phyloP scores from a whole-genome alignment of 2,329 filamentous ascomycete genomes.

The Stemphylium lycopersici region DNA sequence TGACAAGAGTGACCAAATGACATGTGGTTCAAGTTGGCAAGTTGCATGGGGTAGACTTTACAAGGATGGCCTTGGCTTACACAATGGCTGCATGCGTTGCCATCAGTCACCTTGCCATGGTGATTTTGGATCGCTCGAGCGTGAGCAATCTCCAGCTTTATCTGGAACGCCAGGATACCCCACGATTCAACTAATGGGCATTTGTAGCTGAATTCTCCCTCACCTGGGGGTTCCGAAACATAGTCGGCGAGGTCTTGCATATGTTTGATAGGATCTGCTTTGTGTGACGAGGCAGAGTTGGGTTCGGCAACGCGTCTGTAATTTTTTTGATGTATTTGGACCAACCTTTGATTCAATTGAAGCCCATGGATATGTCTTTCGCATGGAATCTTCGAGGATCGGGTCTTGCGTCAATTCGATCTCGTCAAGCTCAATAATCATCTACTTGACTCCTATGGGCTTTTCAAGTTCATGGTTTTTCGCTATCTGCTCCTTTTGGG shows the following conservation, averaged over 20 bases:
- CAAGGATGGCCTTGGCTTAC: slow-evolving; percentile 6
- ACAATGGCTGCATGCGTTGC: slow-evolving; percentile 9
- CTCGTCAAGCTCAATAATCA: slow-evolving; percentile 14
- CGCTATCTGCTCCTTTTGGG: background rate
- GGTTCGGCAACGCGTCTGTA: background rate
- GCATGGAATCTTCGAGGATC: slow-evolving; percentile 1
- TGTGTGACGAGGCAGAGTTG: background rate
- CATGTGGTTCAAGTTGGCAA: background rate
- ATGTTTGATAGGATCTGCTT: slow-evolving; percentile 2
- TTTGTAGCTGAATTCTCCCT: slow-evolving; percentile 4
- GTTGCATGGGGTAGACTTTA: slow-evolving; percentile 8
- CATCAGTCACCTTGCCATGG: slow-evolving; percentile 6
- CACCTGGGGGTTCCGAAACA: slow-evolving; percentile 4
- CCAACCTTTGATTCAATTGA: background rate
- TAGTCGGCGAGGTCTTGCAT: slow-evolving; percentile 10
- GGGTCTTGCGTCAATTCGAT: background rate
- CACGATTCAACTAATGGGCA: background rate
- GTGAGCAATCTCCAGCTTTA: slow-evolving; percentile 14
- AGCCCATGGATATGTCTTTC: slow-evolving; percentile 14
- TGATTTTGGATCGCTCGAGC: slow-evolving; percentile 14
- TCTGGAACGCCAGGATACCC: background rate
- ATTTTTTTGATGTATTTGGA: slow-evolving; percentile 5
- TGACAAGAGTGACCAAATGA: slow-evolving; percentile 11
- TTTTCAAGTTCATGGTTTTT: background rate
- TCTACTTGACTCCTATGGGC: slow-evolving; percentile 10